Conservation (phyloP, 2,329 filamentous ascomycete genomes). For the Arthrobotrys megalospora region DNA sequence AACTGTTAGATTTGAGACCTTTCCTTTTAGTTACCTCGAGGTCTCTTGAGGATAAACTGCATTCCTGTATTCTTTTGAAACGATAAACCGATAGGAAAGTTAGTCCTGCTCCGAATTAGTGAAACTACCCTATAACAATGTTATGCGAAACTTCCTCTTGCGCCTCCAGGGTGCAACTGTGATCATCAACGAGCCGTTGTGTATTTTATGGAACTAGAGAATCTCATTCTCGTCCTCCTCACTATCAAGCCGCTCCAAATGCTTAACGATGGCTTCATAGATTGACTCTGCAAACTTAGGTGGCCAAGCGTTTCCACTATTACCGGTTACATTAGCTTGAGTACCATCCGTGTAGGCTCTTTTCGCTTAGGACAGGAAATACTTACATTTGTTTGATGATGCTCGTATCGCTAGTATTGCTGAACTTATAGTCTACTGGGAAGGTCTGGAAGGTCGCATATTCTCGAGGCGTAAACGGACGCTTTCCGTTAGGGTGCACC, state of each 20-base stretch:
- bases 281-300: slow-evolving; percentile 51
- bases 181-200: too few species aligned
- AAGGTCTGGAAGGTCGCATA: slow-evolving; percentile 80
- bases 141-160: too few species aligned
- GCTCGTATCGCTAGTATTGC: background rate
- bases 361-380: background rate
- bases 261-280: slow-evolving; percentile 34
- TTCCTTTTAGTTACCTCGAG: too few species aligned
- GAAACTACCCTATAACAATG: too few species aligned
- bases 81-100: too few species aligned
- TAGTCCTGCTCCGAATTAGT: too few species aligned
- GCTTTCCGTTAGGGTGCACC: slow-evolving; percentile 76
- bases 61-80: too few species aligned
- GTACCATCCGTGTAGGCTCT: background rate
- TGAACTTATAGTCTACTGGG: slow-evolving; percentile 74
- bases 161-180: too few species aligned
- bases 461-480: slow-evolving; percentile 78
- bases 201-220: background rate
- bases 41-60: too few species aligned
- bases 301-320: slow-evolving; percentile 56
- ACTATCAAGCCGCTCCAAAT: slow-evolving; percentile 32
- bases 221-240: background rate
- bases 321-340: background rate
- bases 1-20: too few species aligned
- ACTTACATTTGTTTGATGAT: slow-evolving; percentile 51